These are phyloP conservation scores for Fistulina hepatica DNA, from an alignment of 1,284 basidiomycete species.

Conservation along the genomic window DNA sequence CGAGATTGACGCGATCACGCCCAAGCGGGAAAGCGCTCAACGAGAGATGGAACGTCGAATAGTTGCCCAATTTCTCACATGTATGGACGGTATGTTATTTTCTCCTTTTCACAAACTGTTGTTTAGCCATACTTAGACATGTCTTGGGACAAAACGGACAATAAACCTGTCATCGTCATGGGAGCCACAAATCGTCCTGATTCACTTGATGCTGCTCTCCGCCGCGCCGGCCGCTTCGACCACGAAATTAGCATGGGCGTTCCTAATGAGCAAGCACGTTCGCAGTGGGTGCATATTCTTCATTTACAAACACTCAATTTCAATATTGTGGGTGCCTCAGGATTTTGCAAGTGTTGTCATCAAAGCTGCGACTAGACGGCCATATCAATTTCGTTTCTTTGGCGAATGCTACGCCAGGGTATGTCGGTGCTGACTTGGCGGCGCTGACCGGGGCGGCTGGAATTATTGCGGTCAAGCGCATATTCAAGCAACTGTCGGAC, in stretches of 20 bases:
- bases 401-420: slow-evolving; percentile 92
- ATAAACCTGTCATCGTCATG: slow-evolving; percentile 88
- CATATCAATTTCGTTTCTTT: slow-evolving; percentile 76
- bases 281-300: slow-evolving; percentile 54
- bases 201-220: slow-evolving; percentile 85
- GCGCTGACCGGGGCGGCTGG: slow-evolving; percentile 90
- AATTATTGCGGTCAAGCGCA: slow-evolving; percentile 92
- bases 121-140: slow-evolving; percentile 42
- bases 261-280: slow-evolving; percentile 82
- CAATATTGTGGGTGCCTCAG: slow-evolving; percentile 26
- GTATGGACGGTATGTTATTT: slow-evolving; percentile 77
- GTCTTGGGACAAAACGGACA: slow-evolving; percentile 85
- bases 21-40: slow-evolving; percentile 94
- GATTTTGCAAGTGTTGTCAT: slow-evolving; percentile 72
- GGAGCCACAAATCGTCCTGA: slow-evolving; percentile 96
- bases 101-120: not conserved
- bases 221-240: slow-evolving; percentile 91
- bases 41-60: slow-evolving; percentile 97
- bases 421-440: slow-evolving; percentile 91
- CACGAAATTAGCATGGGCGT: slow-evolving; percentile 98
- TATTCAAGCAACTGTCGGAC: slow-evolving; percentile 80
- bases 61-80: slow-evolving; percentile 93
- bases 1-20: slow-evolving; percentile 97
- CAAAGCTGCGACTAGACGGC: slow-evolving; percentile 66
- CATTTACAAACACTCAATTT: not conserved